These are phyloP conservation scores for Nannizzia gypsea DNA, from an alignment of 2,329 filamentous ascomycete species.

Conservation along the genomic window DNA sequence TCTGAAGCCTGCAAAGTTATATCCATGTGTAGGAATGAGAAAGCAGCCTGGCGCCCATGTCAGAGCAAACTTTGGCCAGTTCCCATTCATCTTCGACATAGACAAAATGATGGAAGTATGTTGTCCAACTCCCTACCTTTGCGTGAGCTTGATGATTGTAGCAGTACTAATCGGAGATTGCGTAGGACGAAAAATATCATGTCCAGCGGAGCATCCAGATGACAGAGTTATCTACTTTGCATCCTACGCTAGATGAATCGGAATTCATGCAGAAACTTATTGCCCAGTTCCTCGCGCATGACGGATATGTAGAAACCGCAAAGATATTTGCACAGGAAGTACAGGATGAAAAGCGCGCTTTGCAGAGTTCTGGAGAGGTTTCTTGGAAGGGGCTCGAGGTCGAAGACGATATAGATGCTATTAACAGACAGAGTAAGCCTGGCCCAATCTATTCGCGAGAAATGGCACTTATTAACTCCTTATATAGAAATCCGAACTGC, in stretches of 20 bases:
- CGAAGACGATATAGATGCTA: constrained; percentile 73
- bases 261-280: constrained; percentile 72
- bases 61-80: constrained; percentile 52
- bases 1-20: constrained; percentile 33
- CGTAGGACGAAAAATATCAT: constrained; percentile 48
- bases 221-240: constrained; percentile 47
- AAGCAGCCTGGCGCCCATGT: constrained; percentile 47
- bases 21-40: constrained; percentile 55
- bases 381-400: constrained; percentile 51
- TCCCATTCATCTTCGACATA: constrained; percentile 82
- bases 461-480: background rate
- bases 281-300: constrained; percentile 82
- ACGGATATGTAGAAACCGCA: constrained; percentile 90
- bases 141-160: background rate
- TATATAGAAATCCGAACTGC: constrained; percentile 65
- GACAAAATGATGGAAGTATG: constrained; percentile 68
- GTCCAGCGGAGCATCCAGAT: constrained; percentile 52
- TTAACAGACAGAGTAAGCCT: constrained; percentile 69
- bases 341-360: constrained; percentile 56
- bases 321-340: constrained; percentile 78
- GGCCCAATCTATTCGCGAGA: background rate
- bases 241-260: constrained; percentile 57
- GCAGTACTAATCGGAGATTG: background rate
- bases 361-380: constrained; percentile 46
- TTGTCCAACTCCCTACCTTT: constrained; percentile 10